Percentiles rank a stretch among this genome's conserved stretches.
Evolutionary conservation across 164 flowering plant genomes (phyloP).

Genomic region (Nelumbo lutea): DNA sequence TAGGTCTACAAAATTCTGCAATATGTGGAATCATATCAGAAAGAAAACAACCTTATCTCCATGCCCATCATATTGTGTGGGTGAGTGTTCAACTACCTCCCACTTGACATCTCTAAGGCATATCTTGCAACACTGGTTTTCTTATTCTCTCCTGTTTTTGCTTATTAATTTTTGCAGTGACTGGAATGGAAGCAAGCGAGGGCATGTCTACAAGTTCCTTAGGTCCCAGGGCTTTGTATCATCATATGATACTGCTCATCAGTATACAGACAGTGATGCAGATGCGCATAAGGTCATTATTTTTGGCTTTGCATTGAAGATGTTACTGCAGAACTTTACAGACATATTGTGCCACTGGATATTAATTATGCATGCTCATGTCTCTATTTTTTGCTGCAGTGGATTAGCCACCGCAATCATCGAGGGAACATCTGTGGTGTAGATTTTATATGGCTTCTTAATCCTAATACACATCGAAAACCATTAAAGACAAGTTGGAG

Average conservation of each 20-base stretch:
- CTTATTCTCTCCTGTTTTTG: not conserved
- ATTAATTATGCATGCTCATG: not conserved
- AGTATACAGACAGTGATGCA: slow-evolving; percentile 12
- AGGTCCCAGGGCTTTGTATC: slow-evolving; percentile 29
- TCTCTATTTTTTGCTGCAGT: slow-evolving; percentile 35
- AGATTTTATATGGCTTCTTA: slow-evolving; percentile 98
- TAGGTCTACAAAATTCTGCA: slow-evolving; percentile 28
- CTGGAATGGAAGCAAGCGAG: slow-evolving; percentile 31
- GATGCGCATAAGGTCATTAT: slow-evolving; percentile 20
- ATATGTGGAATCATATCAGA: slow-evolving; percentile 18
- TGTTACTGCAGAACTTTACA: not conserved
- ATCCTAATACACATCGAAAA: slow-evolving; percentile 63
- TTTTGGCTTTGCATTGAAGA: not conserved
- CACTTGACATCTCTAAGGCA: not conserved
- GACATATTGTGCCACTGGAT: not conserved
- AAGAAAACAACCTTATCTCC: slow-evolving; percentile 16
- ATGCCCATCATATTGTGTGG: slow-evolving; percentile 28
- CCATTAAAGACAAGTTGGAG: slow-evolving; percentile 84
- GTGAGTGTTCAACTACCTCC: slow-evolving; percentile 10
- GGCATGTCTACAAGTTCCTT: slow-evolving; percentile 25
- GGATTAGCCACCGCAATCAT: slow-evolving; percentile 97
- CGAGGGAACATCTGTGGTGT: slow-evolving; percentile 94
- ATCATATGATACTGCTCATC: slow-evolving; percentile 28
- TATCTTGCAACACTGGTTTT: not conserved
- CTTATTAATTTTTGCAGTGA: slow-evolving; percentile 11